Evolutionary conservation across 1,139 yeast genomes (phyloP).

Genomic region (Debaryomyces fabryi): DNA sequence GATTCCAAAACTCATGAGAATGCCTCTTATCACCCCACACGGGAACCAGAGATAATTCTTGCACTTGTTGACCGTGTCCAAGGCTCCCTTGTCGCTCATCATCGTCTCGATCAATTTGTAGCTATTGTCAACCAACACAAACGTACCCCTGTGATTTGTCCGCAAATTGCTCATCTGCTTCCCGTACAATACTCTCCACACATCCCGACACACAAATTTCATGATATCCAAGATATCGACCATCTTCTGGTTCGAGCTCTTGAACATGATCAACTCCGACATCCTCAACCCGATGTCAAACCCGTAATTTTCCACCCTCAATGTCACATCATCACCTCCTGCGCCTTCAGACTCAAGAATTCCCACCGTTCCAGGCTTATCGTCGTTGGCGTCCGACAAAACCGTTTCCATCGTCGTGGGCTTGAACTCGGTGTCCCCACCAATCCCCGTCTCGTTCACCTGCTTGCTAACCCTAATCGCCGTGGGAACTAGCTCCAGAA

Average conservation of each 20-base stretch:
- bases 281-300: slow-evolving; percentile 73
- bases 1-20: slow-evolving; percentile 70
- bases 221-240: slow-evolving; percentile 75
- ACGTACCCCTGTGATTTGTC: slow-evolving; percentile 89
- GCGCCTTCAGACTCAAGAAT: slow-evolving; percentile 38
- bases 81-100: slow-evolving; percentile 51
- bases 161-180: slow-evolving; percentile 91
- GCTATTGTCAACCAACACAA: slow-evolving; percentile 70
- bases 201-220: slow-evolving; percentile 91
- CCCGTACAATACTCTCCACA: slow-evolving; percentile 78
- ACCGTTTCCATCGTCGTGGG: slow-evolving; percentile 25
- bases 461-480: slow-evolving; percentile 55
- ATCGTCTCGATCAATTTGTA: slow-evolving; percentile 60
- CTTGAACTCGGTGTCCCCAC: slow-evolving; percentile 4
- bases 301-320: slow-evolving; percentile 70
- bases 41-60: slow-evolving; percentile 74
- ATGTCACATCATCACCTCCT: slow-evolving; percentile 55
- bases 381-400: slow-evolving; percentile 27
- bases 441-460: slow-evolving; percentile 22
- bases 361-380: slow-evolving; percentile 46
- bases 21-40: slow-evolving; percentile 82
- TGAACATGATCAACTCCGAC: slow-evolving; percentile 69
- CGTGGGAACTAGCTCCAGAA: slow-evolving; percentile 77
- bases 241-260: slow-evolving; percentile 46
- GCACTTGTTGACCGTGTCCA: slow-evolving; percentile 51